Evolutionary conservation across 805 yeast species (phyloP), one percentile per base, ranked within the genome.

Genomic region (Sugiyamaella marilandica): DNA sequence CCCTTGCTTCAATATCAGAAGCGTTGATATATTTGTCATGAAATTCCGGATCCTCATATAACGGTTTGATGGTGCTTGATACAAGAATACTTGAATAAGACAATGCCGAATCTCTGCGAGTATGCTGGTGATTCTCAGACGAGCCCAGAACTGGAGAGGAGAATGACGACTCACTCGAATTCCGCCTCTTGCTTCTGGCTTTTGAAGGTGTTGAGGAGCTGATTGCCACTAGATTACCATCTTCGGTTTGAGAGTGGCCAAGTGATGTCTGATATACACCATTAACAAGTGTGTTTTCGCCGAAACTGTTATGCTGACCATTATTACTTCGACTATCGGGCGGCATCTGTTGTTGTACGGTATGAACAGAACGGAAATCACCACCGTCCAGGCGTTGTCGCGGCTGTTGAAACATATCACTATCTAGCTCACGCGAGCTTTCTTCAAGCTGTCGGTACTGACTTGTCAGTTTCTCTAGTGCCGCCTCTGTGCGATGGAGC

Each of bases 381-480:
- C 18, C 10, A 24, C 29, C 29, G 29, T 24, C 29, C 29, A 24
- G 29, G 7, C 7, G 29, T 24, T 24, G 29, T 5, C 29, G 29
- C 7, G 29, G 29, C 29, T 24, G 29, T 7, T 24, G 29, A 24
- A 21, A 41, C 9, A 16, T 16, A 2, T 26, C 24, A 24, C 2
- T 24, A 31, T 29, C 37, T 9, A 46, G 29, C 4, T 41, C 43
- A 29, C 33, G 44, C 9, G 58, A 34, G 3, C 39, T 44, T 2
- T 45, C 47, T 51, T 57, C 58, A 31, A 58, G 47, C 9, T 14
- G 26, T 14, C 55, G 52, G 36, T 56, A 58, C 33, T 58, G 61
- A 19, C 31, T 10, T 9, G 54, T 32, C 35, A 58, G 53, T 31
- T 51, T 51, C 24, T 58, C 55, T 10, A 58, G 48, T 1, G 52